Conservation (phyloP, 768 basidiomycete species). For the Holtermannia corniformis region DNA sequence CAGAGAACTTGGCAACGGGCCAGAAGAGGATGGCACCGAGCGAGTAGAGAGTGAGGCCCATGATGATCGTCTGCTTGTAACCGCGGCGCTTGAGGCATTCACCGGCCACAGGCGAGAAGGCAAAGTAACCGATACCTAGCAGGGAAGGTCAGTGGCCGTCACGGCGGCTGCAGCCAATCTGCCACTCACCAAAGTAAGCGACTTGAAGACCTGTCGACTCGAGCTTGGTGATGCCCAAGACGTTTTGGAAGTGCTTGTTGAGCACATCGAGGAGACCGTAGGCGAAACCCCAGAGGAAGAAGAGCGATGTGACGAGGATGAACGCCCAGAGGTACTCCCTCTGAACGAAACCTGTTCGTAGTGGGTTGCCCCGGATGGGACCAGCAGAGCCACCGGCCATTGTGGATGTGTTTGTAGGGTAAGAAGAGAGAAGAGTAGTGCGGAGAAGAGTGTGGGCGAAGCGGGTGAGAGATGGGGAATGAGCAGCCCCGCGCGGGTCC, state of each 20-base stretch:
- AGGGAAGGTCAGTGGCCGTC: neutral
- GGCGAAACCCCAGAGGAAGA: slow-evolving; percentile 56
- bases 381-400: slow-evolving; percentile 38
- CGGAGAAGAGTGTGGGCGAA: neutral
- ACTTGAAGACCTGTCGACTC: slow-evolving; percentile 67
- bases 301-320: slow-evolving; percentile 60
- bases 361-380: slow-evolving; percentile 32
- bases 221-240: slow-evolving; percentile 58
- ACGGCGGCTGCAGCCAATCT: slow-evolving; percentile 4
- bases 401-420: slow-evolving; percentile 5
- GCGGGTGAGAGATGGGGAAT: too few relatives aligned
- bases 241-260: slow-evolving; percentile 59
- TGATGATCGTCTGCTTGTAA: slow-evolving; percentile 51
- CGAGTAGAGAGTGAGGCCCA: slow-evolving; percentile 32
- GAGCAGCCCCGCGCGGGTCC: neutral
- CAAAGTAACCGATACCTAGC: slow-evolving; percentile 38
- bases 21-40: slow-evolving; percentile 67
- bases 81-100: slow-evolving; percentile 48
- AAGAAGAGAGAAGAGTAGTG: slow-evolving; percentile 1
- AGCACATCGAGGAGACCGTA: slow-evolving; percentile 35
- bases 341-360: slow-evolving; percentile 32
- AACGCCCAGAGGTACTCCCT: slow-evolving; percentile 49
- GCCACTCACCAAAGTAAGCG: slow-evolving; percentile 50
- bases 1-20: slow-evolving; percentile 57
- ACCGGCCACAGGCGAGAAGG: slow-evolving; percentile 40